Conservation (phyloP, 306 rosid genomes). For the Casuarina glauca region DNA sequence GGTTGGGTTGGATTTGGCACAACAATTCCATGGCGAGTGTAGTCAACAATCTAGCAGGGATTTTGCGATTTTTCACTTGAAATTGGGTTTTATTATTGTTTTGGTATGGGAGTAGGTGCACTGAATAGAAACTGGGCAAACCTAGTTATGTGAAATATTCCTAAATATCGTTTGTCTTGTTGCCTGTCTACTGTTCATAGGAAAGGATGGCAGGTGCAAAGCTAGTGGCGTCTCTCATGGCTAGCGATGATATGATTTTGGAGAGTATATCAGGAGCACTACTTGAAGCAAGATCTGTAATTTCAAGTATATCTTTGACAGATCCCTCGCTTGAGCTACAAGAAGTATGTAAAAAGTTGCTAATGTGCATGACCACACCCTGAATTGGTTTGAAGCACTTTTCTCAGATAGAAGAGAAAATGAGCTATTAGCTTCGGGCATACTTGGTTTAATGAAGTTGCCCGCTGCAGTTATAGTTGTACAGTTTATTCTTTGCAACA, state of each 20-base stretch:
- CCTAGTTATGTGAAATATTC: neutral
- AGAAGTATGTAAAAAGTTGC: slow-evolving; percentile 70
- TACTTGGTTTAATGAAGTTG: neutral
- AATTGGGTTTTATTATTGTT: neutral
- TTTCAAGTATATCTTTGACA: slow-evolving; percentile 46
- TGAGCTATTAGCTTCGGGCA: neutral
- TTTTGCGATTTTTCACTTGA: neutral
- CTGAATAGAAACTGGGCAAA: neutral
- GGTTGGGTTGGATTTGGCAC: neutral
- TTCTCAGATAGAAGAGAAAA: neutral
- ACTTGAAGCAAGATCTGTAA: slow-evolving; percentile 68
- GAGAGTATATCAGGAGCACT: slow-evolving; percentile 62
- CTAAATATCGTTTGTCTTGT: neutral
- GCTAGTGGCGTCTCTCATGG: slow-evolving; percentile 88
- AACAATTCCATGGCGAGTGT: neutral
- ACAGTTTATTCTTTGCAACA: neutral
- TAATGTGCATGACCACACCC: slow-evolving; percentile 58
- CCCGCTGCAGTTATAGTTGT: neutral
- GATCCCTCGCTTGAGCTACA: slow-evolving; percentile 69
- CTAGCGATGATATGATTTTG: slow-evolving; percentile 73
- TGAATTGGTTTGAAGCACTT: slow-evolving; percentile 28
- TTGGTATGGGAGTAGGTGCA: neutral
- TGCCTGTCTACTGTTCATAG: slow-evolving; percentile 36
- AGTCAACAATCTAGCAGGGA: neutral
- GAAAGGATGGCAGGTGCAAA: slow-evolving; percentile 86